A percentile compares a stretch with the other conserved stretches of the same genome.
These are phyloP conservation scores for Lepiota subincarnata DNA, from an alignment of 768 basidiomycete genomes.

Conservation along the genomic window DNA sequence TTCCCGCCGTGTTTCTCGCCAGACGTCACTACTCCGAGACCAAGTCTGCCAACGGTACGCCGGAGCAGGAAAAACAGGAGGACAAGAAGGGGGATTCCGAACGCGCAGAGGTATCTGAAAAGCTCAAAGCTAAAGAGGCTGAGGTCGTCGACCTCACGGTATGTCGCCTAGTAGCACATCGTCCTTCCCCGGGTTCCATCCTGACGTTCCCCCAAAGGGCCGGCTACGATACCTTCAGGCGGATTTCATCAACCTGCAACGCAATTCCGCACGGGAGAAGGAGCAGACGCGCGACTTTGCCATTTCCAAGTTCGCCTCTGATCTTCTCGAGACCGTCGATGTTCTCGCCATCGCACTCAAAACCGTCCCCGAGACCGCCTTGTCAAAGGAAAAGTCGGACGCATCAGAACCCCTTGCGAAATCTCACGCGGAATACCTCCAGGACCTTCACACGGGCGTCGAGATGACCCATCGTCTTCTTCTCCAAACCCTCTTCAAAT, in stretches of 20 bases:
- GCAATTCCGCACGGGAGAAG: conserved; percentile 87
- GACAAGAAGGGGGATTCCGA: conserved; percentile 24
- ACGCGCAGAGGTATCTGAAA: conserved; percentile 36
- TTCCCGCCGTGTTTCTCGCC: conserved; percentile 23
- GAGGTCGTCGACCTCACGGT: conserved; percentile 86
- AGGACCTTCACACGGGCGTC: conserved; percentile 81
- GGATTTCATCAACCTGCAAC: conserved; percentile 93
- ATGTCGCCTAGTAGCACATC: conserved; percentile 27
- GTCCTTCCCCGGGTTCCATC: conserved; percentile 11
- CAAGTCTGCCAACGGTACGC: conserved; percentile 30
- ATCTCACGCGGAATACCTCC: conserved; percentile 52
- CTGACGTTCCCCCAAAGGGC: conserved; percentile 43
- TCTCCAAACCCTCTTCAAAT: conserved; percentile 85
- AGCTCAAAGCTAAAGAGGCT: conserved; percentile 76
- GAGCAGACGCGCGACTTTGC: conserved; percentile 92
- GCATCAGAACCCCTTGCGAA: conserved; percentile 36
- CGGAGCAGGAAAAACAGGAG: conserved; percentile 23
- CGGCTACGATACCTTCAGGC: conserved; percentile 91
- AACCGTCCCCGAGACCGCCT: conserved; percentile 57
- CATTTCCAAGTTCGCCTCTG: conserved; percentile 86
- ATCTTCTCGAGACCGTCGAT: conserved; percentile 87
- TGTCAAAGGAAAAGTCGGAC: conserved; percentile 28
- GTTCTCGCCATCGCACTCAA: conserved; percentile 83
- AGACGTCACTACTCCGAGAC: conserved; percentile 60
- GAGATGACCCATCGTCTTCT: conserved; percentile 89